These are phyloP conservation scores for Lipomyces chichibuensis DNA, from an alignment of 805 yeast species.

Conservation along the genomic window DNA sequence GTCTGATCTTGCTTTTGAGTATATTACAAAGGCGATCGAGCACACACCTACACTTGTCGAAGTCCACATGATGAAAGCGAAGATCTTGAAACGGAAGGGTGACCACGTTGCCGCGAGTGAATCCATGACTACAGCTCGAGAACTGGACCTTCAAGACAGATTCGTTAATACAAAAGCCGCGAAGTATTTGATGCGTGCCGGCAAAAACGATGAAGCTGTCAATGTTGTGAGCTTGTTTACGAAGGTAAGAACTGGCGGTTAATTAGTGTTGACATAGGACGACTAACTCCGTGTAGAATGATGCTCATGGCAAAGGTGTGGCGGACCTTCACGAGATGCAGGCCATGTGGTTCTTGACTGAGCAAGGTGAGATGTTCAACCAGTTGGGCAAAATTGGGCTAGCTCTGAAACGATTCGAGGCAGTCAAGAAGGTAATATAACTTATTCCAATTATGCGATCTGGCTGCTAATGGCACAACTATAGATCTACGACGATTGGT, in stretches of 20 bases:
- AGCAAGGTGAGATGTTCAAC: conserved; percentile 79
- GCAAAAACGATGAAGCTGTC: conserved; percentile 72
- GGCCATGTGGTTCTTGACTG: conserved; percentile 84
- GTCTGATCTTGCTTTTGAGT: conserved; percentile 56
- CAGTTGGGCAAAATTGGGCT: conserved; percentile 69
- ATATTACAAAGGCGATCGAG: conserved; percentile 62
- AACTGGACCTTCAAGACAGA: conserved; percentile 83
- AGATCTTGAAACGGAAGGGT: conserved; percentile 75
- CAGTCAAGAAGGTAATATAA: conserved; percentile 54
- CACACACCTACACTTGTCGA: conserved; percentile 88
- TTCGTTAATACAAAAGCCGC: conserved; percentile 87
- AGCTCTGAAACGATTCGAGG: conserved; percentile 75
- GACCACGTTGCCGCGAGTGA: conserved; percentile 63
- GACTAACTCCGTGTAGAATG: conserved; percentile 49
- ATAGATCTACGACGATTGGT: conserved; percentile 60
- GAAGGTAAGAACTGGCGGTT: conserved; percentile 42
- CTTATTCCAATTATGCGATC: conserved; percentile 37
- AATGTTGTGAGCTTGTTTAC: conserved; percentile 78
- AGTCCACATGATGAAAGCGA: conserved; percentile 74
- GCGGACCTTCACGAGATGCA: conserved; percentile 87
- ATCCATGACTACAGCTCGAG: conserved; percentile 69
- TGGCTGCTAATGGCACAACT: neutral
- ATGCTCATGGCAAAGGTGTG: conserved; percentile 77
- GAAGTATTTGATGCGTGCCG: conserved; percentile 78
- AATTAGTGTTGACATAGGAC: neutral